Conservation (phyloP, 768 basidiomycete genomes). For the Scleroderma bovista region DNA sequence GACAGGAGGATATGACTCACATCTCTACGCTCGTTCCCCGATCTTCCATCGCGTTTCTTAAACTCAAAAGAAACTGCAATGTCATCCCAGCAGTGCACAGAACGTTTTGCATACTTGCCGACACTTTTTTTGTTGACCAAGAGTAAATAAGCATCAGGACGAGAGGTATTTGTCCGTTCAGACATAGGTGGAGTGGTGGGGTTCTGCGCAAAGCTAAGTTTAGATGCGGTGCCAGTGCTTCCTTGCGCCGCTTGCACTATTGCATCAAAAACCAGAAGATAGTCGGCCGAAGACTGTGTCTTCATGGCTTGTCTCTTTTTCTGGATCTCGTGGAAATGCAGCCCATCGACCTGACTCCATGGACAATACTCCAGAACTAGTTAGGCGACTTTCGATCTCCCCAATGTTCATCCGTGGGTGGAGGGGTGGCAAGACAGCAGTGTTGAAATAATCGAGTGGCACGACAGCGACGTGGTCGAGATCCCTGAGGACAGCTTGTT, state of each 20-base stretch:
- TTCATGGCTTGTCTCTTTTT: too few relatives aligned
- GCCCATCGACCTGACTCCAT: not conserved
- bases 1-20: not conserved
- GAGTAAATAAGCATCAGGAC: not conserved
- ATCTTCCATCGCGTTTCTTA: not conserved
- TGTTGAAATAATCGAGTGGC: not conserved
- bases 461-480: not conserved
- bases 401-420: not conserved
- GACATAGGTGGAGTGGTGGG: not conserved
- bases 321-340: not conserved
- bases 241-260: not conserved
- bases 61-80: slow-evolving; percentile 1
- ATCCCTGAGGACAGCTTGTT: not conserved
- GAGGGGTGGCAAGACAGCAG: not conserved
- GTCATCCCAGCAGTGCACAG: slow-evolving; percentile 38
- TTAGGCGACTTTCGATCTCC: not conserved
- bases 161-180: not conserved
- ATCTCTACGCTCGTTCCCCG: not conserved
- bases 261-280: not conserved
- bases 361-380: not conserved
- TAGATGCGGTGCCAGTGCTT: not conserved
- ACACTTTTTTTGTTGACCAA: not conserved
- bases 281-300: too few relatives aligned
- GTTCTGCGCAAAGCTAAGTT: not conserved
- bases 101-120: slow-evolving; percentile 4